Base-by-base conservation (phyloP, 495 filamentous ascomycete species). In the Umbilicaria muhlenbergii region DNA sequence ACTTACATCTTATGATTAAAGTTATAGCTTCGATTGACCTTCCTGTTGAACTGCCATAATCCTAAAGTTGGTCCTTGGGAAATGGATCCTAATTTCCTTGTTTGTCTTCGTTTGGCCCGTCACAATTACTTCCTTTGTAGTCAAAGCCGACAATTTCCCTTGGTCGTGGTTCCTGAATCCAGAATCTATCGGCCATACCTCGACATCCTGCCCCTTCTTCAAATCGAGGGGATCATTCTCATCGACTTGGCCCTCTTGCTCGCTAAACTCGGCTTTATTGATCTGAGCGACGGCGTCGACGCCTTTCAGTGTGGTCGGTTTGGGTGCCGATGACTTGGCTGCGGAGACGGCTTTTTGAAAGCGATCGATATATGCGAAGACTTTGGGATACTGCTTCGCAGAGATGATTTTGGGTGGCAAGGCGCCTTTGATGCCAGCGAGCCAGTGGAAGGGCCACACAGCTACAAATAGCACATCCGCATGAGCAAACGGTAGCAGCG, bases 401-500 rank as follows among this genome's bases (percentile, higher is more conserved):
- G 62, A 61, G 37, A 78, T 59, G 12, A 58, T 34, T 5, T 60
- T 56, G 15, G 54, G 48, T 34, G 64, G 61, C 21, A 78, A 49
- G 11, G 71, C 68, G 3, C 66, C 71, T 1, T 64, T 61, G 3
- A 74, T 43, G 2, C 44, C 58, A 6, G 57, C 51, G 1, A 80
- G 45, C 78, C 80, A 83, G 49, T 74, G 66, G 41, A 80, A 63
- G 0, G 62, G 53, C 77, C 75, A 82, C 11, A 75, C 60, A 14
- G 66, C 62, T 64, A 47, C 8, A 41, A 17, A 36, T 3, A 41
- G 38, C 35, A 37, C 24, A 28, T 10, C 24, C 5, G 4, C 24
- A 28, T 28, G 1, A 28, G 24, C 24, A 2, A 28, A 3, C 1
- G 24, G 24, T 6, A 10, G 24, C 6, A 6, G 8, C 24, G 24